phyloP scores from a whole-genome alignment of 805 yeast species.

The fission yeast (Schizosaccharomyces pombe) region DNA sequence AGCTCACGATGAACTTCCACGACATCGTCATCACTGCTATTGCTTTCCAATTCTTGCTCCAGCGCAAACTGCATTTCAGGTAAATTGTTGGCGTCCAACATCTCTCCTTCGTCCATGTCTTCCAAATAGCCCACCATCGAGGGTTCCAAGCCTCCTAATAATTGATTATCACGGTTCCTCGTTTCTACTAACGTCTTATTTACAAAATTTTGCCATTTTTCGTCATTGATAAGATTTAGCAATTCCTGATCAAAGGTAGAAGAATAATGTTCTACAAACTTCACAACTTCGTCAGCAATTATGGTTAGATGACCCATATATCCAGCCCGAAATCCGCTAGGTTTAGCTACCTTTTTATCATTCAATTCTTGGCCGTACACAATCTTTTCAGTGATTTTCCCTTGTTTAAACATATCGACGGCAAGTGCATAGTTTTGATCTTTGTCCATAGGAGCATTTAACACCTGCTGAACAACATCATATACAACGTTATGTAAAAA shows the following conservation, averaged over 20 bases:
- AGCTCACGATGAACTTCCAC: constrained; percentile 2
- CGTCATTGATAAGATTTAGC: constrained; percentile 22
- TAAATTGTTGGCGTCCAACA: constrained; percentile 17
- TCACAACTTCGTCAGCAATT: constrained; percentile 87
- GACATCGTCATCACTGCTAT: constrained; percentile 12
- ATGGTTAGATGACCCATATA: constrained; percentile 92
- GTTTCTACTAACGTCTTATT: constrained; percentile 65
- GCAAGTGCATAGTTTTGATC: constrained; percentile 65
- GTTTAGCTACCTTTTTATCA: constrained; percentile 31
- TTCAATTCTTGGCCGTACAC: constrained; percentile 39
- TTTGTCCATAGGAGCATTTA: constrained; percentile 66
- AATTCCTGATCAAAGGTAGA: constrained; percentile 32
- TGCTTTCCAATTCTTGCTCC: constrained; percentile 10
- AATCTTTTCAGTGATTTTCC: constrained; percentile 32
- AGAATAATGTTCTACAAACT: constrained; percentile 41
- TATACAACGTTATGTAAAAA: constrained; percentile 92
- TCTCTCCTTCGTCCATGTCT: constrained; percentile 14
- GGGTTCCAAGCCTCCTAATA: constrained; percentile 58
- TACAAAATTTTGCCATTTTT: constrained; percentile 63
- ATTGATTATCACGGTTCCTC: constrained; percentile 80
- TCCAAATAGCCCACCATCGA: constrained; percentile 9
- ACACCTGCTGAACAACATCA: constrained; percentile 82
- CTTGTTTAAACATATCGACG: constrained; percentile 46
- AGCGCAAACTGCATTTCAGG: constrained; percentile 17
- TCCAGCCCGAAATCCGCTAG: constrained; percentile 47